Percentiles rank a stretch among this genome's conserved stretches.
Evolutionary conservation across 306 rosid genomes (phyloP).

Genomic region (Dryas octopetala): DNA sequence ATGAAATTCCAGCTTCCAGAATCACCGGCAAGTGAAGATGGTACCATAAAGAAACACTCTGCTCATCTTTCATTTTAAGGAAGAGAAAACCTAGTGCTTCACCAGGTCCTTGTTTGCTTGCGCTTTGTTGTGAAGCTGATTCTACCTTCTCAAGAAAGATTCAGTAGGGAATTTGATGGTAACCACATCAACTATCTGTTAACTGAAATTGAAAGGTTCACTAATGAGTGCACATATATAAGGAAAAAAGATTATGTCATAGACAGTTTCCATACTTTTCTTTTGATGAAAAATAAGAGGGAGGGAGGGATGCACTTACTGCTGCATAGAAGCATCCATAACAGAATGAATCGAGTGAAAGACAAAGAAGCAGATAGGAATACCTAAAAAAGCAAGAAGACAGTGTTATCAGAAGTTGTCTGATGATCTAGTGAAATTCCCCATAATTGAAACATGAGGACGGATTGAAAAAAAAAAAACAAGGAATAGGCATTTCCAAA

Average conservation of each 20-base stretch:
- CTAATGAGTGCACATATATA: no score
- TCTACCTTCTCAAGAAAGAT: no score
- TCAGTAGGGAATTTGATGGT: neutral
- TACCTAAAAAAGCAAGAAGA: neutral
- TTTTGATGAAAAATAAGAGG: no score
- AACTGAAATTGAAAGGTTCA: conserved; percentile 1
- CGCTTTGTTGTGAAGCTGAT: neutral
- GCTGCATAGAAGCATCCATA: neutral
- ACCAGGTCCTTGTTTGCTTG: neutral
- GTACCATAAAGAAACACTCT: neutral
- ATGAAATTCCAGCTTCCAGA: neutral
- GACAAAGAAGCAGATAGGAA: neutral
- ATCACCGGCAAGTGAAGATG: neutral
- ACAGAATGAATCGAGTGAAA: conserved; percentile 1
- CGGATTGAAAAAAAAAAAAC: neutral
- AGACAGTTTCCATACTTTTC: no score
- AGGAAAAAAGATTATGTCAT: no score
- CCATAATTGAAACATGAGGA: neutral
- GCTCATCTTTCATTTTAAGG: neutral
- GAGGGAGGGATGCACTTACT: neutral
- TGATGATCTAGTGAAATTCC: neutral
- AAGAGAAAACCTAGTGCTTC: neutral
- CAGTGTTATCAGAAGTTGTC: neutral
- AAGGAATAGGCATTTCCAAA: neutral
- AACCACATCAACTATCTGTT: neutral